Evolutionary conservation across 306 rosid genomes (phyloP), one percentile per base, ranked within the genome.

Genomic region (Rubus idaeus): DNA sequence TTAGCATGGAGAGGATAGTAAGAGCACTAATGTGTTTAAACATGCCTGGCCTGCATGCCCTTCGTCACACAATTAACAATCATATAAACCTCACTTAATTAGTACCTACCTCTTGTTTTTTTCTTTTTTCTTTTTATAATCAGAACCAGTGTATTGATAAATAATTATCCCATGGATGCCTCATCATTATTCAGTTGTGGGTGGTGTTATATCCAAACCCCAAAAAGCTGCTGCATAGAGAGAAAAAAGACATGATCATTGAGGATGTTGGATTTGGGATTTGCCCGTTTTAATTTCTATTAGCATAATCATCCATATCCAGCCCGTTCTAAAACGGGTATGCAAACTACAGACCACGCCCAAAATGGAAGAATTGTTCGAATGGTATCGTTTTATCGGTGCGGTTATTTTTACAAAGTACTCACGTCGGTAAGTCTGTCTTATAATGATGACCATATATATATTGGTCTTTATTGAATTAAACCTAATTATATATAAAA

Each of bases 191-290:
- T 86, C 70, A 62, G 75, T 66, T 83, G 85, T 78, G 87, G 77
- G 88, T 81, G 83, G 81, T 74, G 85, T 80, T 66, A 57, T 68
- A 62, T 87, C 82, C 77, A 61, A 70, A 83, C 71, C 74, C 82
- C 77, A 70, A 85, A 88, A 89, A 70, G 93, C 90, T 86, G 90
- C 89, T 72, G 55, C 88, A 77, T 75, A 80, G 78, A 74, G 51
- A 11, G 7, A 17, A 73, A 76, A 78, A 84, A 57, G 85, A 76
- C 87, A 77, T 17, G 51, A 87, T 87, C 82, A 90, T 83, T 86
- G 85, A 82, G 74, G 79, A 70, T 80, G 86, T 86, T 86, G 86
- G 91, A 60, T 57, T 72, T 58, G 76, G 66, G 79, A 80, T 78
- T 83, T 66, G 70, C 26, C 66, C 61, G 2, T 30, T 30, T 30